phyloP scores from a whole-genome alignment of 441 rosid species.

The Arabidopsis hybrid region DNA sequence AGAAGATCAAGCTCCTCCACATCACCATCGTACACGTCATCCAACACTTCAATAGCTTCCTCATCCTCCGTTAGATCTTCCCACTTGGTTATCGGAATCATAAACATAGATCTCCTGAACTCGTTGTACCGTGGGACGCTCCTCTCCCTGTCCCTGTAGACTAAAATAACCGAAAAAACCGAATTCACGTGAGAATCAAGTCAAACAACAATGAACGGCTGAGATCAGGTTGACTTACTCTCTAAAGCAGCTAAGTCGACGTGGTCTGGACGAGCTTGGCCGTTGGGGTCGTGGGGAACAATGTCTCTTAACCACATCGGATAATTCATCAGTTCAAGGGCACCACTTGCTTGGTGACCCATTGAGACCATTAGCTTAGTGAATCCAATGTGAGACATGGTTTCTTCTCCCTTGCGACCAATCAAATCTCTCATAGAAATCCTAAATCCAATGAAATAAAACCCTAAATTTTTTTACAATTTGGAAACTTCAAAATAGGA shows the following conservation, averaged over 20 bases:
- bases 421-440: constrained; percentile 52
- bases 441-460: constrained; percentile 35
- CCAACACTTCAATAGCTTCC: constrained; percentile 53
- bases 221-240: constrained; percentile 46
- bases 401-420: constrained; percentile 61
- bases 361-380: constrained; percentile 63
- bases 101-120: constrained; percentile 57
- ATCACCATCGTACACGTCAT: constrained; percentile 64
- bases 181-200: neutral
- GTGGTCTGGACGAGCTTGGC: constrained; percentile 57
- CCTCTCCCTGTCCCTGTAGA: constrained; percentile 79
- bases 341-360: constrained; percentile 86
- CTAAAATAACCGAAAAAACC: constrained; percentile 37
- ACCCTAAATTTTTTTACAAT: neutral
- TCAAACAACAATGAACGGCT: constrained; percentile 1
- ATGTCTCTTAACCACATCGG: constrained; percentile 69
- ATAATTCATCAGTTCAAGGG: constrained; percentile 74
- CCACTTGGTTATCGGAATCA: constrained; percentile 67
- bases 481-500: neutral
- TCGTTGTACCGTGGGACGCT: constrained; percentile 70
- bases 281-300: constrained; percentile 55
- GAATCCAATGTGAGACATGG: constrained; percentile 58
- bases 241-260: constrained; percentile 74
- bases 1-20: constrained; percentile 71
- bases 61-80: constrained; percentile 75